A percentile compares a stretch with the other conserved stretches of the same genome.
phyloP scores from a whole-genome alignment of 495 filamentous ascomycete species.

The Elasticomyces elasticus region DNA sequence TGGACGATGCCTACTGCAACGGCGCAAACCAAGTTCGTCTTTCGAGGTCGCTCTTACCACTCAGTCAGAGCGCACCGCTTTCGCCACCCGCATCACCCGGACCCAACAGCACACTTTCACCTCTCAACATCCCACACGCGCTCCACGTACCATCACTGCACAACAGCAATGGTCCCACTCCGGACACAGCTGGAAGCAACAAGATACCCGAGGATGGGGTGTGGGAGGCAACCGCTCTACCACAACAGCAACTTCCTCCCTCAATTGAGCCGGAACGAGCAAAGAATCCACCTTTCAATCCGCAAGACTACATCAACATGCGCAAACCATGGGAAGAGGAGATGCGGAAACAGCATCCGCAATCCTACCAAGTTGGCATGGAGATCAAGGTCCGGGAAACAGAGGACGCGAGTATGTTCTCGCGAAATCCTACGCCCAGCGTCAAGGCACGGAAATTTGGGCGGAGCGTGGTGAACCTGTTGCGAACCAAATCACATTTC shows the following conservation, averaged over 20 bases:
- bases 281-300: conserved; percentile 10
- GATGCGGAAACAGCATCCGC: conserved; percentile 11
- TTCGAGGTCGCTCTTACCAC: background rate
- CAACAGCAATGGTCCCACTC: background rate
- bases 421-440: conserved; percentile 16
- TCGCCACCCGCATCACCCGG: conserved; percentile 6
- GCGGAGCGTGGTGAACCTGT: conserved; percentile 19
- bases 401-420: conserved; percentile 7
- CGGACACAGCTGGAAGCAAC: background rate
- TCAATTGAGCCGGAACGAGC: background rate
- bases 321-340: conserved; percentile 19
- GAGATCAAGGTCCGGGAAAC: conserved; percentile 18
- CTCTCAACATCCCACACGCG: conserved; percentile 6
- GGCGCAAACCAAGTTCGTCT: background rate
- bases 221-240: background rate
- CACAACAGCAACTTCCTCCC: background rate
- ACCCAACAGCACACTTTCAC: background rate
- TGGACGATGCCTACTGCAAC: conserved; percentile 43
- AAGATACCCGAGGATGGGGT: background rate
- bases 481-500: conserved; percentile 17
- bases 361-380: conserved; percentile 5
- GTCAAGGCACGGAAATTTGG: conserved; percentile 23
- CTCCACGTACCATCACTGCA: background rate
- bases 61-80: background rate
- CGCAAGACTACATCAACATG: conserved; percentile 19